Evolutionary conservation across 495 filamentous ascomycete species (phyloP).

Genomic region (Aspergillus wentii): DNA sequence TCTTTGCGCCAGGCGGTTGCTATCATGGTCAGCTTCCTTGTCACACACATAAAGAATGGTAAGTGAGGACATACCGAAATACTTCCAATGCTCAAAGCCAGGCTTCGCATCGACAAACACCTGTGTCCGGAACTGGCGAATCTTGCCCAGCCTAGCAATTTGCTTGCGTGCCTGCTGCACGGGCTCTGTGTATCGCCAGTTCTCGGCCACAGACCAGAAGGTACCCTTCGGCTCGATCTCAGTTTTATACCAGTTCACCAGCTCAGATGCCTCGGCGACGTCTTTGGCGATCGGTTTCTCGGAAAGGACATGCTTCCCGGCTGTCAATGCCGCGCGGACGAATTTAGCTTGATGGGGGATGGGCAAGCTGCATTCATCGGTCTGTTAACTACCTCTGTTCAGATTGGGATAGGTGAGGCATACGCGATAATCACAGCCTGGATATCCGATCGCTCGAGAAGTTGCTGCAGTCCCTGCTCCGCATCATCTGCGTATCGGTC

Average conservation of each 20-base stretch:
- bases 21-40: too few species aligned
- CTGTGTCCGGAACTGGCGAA: slow-evolving; percentile 58
- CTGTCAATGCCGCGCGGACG: slow-evolving; percentile 46
- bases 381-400: slow-evolving; percentile 14
- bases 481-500: slow-evolving; percentile 62
- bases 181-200: slow-evolving; percentile 77
- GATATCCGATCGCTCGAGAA: slow-evolving; percentile 63
- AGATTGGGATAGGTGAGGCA: slow-evolving; percentile 6
- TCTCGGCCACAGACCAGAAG: slow-evolving; percentile 68
- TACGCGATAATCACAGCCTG: slow-evolving; percentile 64
- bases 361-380: slow-evolving; percentile 35
- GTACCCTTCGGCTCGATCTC: too few species aligned
- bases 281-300: slow-evolving; percentile 79
- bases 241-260: slow-evolving; percentile 60
- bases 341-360: slow-evolving; percentile 35
- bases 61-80: slow-evolving; percentile 48
- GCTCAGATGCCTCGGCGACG: slow-evolving; percentile 52
- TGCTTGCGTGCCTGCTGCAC: slow-evolving; percentile 49
- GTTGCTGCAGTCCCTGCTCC: slow-evolving; percentile 47
- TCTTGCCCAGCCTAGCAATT: slow-evolving; percentile 57
- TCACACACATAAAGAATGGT: too few species aligned
- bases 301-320: slow-evolving; percentile 74
- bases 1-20: slow-evolving; percentile 71
- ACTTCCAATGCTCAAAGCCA: slow-evolving; percentile 56
- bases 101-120: slow-evolving; percentile 48